phyloP scores from a whole-genome alignment of 1,139 yeast genomes.

The Geotrichum klebahnii region DNA sequence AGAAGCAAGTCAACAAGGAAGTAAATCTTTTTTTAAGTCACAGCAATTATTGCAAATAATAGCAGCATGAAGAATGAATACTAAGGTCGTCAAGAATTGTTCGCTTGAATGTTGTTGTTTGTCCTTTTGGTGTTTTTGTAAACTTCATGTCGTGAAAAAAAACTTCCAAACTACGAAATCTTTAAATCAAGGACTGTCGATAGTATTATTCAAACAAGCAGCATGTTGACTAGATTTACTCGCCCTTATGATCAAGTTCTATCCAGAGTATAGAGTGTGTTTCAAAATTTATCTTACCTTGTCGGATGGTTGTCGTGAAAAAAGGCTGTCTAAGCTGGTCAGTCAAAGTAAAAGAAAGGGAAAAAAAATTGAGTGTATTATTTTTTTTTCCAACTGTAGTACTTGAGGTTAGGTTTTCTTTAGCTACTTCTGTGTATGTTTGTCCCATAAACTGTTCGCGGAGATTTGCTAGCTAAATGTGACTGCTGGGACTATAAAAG shows the following conservation, averaged over 20 bases:
- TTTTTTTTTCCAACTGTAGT: conserved; percentile 6
- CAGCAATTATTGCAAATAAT: not conserved
- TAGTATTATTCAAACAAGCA: not conserved
- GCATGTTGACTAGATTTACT: not conserved
- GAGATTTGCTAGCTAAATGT: too few species aligned
- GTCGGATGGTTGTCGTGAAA: conserved; percentile 22
- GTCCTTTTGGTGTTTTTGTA: too few species aligned
- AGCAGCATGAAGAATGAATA: too few species aligned
- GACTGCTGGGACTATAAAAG: too few species aligned
- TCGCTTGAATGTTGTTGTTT: too few species aligned
- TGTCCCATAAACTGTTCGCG: too few species aligned
- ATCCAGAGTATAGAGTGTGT: not conserved
- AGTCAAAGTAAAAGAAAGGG: conserved; percentile 18
- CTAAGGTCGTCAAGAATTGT: too few species aligned
- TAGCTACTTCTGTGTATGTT: not conserved
- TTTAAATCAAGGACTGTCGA: not conserved
- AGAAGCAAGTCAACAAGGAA: not conserved
- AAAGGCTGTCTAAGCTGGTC: conserved; percentile 21
- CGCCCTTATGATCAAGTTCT: not conserved
- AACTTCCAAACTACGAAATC: not conserved
- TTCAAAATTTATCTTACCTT: conserved; percentile 16
- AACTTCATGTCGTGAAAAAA: not conserved
- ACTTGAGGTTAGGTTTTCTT: conserved; percentile 8
- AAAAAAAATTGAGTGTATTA: conserved; percentile 17
- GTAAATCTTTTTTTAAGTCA: not conserved